phyloP scores from a whole-genome alignment of 139 green algal genomes.

The Chlamydomonas sp. region DNA sequence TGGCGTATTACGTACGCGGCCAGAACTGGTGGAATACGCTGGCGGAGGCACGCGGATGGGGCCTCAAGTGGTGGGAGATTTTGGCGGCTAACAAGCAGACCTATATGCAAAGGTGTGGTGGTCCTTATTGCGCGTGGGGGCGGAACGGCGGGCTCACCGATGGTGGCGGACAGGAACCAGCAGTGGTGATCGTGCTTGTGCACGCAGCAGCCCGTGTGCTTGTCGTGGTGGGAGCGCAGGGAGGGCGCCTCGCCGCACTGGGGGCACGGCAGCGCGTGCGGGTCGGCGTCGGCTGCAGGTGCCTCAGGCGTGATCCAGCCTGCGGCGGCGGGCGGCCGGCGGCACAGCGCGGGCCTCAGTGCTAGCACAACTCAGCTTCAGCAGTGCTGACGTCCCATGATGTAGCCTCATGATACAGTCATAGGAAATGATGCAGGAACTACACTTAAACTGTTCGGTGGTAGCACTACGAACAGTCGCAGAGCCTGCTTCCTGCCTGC shows the following conservation, averaged over 20 bases:
- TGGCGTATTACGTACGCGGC: not conserved
- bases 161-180: conserved; percentile 18
- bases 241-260: conserved; percentile 20
- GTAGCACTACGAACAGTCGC: not conserved
- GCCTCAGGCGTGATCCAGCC: conserved; percentile 6
- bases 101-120: not conserved
- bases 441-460: too few relatives aligned
- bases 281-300: not conserved
- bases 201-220: conserved; percentile 16
- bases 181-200: conserved; percentile 42
- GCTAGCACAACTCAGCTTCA: too few relatives aligned
- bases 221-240: conserved; percentile 25
- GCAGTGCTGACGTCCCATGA: not conserved
- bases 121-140: not conserved
- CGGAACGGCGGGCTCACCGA: not conserved
- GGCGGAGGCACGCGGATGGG: not conserved
- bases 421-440: too few relatives aligned
- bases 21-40: not conserved
- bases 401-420: too few relatives aligned
- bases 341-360: not conserved
- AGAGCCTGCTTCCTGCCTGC: not conserved
- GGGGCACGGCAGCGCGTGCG: not conserved
- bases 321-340: not conserved
- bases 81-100: not conserved
- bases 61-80: not conserved